Percentiles rank a stretch among this genome's conserved stretches.
Evolutionary conservation across 805 yeast genomes (phyloP).

Genomic region (Candida suzukii): DNA sequence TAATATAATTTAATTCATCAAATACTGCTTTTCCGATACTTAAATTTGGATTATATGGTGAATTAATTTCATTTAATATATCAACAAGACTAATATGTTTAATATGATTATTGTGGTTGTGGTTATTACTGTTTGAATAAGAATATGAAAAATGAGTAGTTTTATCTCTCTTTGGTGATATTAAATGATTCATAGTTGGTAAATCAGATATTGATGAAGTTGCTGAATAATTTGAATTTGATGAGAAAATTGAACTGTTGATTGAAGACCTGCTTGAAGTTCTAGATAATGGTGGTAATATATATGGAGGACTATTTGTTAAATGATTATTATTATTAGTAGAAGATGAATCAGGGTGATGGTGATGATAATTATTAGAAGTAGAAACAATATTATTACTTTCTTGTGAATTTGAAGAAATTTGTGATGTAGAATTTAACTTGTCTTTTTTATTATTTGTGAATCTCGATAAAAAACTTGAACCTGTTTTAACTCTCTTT

Average conservation of each 20-base stretch:
- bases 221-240: background rate
- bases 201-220: slow-evolving; percentile 1
- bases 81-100: background rate
- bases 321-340: background rate
- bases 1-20: slow-evolving; percentile 15
- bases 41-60: background rate
- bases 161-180: background rate
- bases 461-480: slow-evolving; percentile 7
- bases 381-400: no score
- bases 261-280: slow-evolving; percentile 1
- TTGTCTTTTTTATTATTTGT: background rate
- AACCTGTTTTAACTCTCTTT: slow-evolving; percentile 6
- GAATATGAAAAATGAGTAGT: background rate
- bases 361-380: no score
- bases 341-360: no score
- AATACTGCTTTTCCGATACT: slow-evolving; percentile 20
- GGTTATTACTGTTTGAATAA: background rate
- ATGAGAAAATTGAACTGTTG: background rate
- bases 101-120: no score
- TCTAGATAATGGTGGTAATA: slow-evolving; percentile 2
- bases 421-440: no score
- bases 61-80: background rate
- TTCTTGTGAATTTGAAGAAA: no score
- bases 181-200: background rate
- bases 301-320: no score